These are phyloP conservation scores for Aspergillaceae sp. DNA, from an alignment of 2,329 filamentous ascomycete genomes.

Conservation along the genomic window DNA sequence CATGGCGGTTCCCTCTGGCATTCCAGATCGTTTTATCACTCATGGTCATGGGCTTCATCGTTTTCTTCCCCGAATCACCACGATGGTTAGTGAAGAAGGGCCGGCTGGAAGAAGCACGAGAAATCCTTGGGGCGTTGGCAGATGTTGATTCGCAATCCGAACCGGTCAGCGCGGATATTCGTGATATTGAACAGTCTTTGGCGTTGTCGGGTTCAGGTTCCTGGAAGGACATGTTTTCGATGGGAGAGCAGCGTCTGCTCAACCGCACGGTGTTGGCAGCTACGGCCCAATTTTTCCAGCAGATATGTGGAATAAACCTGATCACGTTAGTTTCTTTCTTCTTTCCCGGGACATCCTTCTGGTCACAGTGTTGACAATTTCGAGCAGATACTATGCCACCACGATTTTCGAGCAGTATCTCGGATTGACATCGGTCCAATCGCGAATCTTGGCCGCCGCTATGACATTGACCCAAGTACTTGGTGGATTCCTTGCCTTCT, in stretches of 20 bases:
- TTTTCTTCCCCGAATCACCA: constrained; percentile 27
- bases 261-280: constrained; percentile 42
- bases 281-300: constrained; percentile 42
- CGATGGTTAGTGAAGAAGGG: constrained; percentile 25
- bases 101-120: constrained; percentile 15
- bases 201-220: constrained; percentile 35
- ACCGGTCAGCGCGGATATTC: constrained; percentile 36
- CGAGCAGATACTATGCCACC: constrained; percentile 18
- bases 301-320: constrained; percentile 25
- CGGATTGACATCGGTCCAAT: neutral
- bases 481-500: neutral
- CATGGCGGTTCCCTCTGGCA: constrained; percentile 34
- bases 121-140: constrained; percentile 10
- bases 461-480: neutral
- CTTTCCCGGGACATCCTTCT: too few species aligned
- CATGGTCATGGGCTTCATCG: constrained; percentile 17
- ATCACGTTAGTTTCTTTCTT: constrained; percentile 26
- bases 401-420: neutral
- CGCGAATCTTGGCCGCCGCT: neutral
- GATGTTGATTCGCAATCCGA: constrained; percentile 21
- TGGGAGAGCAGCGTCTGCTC: constrained; percentile 42
- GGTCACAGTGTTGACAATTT: too few species aligned
- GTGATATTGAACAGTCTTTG: constrained; percentile 39
- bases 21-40: constrained; percentile 23
- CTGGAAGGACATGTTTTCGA: constrained; percentile 44